Conservation (phyloP, 2,329 filamentous ascomycete species). For the Fusarium mangiferae region DNA sequence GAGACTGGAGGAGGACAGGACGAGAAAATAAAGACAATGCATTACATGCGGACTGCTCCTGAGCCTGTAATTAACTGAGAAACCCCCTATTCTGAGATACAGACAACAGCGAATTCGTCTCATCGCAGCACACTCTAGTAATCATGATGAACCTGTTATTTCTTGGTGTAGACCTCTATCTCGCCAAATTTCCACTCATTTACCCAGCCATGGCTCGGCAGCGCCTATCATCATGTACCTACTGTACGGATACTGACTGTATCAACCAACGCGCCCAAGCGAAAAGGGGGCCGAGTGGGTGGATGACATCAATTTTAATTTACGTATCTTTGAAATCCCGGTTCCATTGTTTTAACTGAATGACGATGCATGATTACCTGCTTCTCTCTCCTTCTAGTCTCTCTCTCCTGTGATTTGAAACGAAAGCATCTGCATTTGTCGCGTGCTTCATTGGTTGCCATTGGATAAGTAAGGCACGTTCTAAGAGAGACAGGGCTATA, state of each 20-base stretch:
- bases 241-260: neutral
- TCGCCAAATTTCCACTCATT: conserved; percentile 37
- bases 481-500: neutral
- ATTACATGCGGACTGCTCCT: conserved; percentile 3
- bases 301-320: conserved; percentile 46
- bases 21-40: neutral
- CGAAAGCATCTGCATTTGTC: neutral
- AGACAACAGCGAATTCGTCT: neutral
- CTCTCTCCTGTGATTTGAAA: neutral
- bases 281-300: conserved; percentile 37
- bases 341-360: conserved; percentile 1
- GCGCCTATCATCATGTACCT: conserved; percentile 32
- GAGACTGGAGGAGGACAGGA: neutral
- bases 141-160: neutral
- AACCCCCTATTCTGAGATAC: conserved; percentile 4
- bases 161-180: neutral
- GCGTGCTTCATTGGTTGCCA: neutral
- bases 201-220: conserved; percentile 35
- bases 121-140: neutral
- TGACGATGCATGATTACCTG: neutral
- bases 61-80: conserved; percentile 14
- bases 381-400: neutral
- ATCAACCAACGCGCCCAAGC: conserved; percentile 28
- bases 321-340: conserved; percentile 17
- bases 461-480: neutral